Evolutionary conservation across 2,329 filamentous ascomycete species (phyloP).

Genomic region (Cladosporium oxysporum): DNA sequence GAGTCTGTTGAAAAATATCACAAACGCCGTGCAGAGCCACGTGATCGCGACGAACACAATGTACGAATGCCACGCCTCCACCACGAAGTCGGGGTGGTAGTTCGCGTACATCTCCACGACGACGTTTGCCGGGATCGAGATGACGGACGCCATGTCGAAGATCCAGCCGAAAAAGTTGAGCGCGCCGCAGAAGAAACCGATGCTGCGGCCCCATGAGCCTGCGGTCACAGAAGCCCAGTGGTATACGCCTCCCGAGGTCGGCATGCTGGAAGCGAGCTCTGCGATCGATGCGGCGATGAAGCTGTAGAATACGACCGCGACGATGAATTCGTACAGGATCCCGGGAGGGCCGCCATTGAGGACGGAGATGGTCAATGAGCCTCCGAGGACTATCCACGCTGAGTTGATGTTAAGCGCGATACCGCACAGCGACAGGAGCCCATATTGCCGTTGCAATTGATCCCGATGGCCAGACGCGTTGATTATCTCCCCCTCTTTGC

Average conservation of each 20-base stretch:
- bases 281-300: slow-evolving; percentile 40
- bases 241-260: slow-evolving; percentile 38
- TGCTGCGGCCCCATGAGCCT: slow-evolving; percentile 36
- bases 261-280: slow-evolving; percentile 37
- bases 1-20: slow-evolving; percentile 59
- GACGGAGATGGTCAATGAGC: slow-evolving; percentile 59
- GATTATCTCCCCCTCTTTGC: slow-evolving; percentile 48
- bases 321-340: slow-evolving; percentile 41
- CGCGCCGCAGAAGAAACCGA: slow-evolving; percentile 41
- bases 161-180: slow-evolving; percentile 58
- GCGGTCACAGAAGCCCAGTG: slow-evolving; percentile 41
- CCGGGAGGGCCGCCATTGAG: slow-evolving; percentile 41
- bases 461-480: slow-evolving; percentile 67
- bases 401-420: slow-evolving; percentile 59
- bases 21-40: slow-evolving; percentile 54
- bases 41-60: slow-evolving; percentile 58
- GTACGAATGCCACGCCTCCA: slow-evolving; percentile 61
- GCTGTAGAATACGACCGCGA: slow-evolving; percentile 38
- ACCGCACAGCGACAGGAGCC: slow-evolving; percentile 60
- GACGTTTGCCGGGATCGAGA: slow-evolving; percentile 61
- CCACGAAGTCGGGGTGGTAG: slow-evolving; percentile 56
- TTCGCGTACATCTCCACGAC: slow-evolving; percentile 62
- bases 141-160: slow-evolving; percentile 61
- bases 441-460: slow-evolving; percentile 64
- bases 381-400: slow-evolving; percentile 63